Percentiles rank a stretch among this genome's conserved stretches.
Conservation (phyloP, 208 protist genomes). For the Angomonas desouzai region DNA sequence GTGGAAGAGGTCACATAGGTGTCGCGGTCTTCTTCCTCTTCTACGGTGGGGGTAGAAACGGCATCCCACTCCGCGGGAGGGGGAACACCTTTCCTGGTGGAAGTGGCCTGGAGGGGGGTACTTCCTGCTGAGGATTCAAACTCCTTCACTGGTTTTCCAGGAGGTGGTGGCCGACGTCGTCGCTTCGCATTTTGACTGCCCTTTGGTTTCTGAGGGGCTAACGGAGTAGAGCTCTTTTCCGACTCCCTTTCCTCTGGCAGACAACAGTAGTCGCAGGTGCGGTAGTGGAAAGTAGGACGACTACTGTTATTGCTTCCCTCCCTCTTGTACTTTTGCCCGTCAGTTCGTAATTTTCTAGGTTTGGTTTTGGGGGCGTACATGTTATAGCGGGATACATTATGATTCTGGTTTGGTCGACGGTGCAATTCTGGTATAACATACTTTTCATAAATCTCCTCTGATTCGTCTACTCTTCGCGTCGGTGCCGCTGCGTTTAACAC, state of each 20-base stretch:
- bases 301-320: not conserved
- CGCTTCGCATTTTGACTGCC: not conserved
- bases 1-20: not conserved
- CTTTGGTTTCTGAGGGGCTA: not conserved
- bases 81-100: too few relatives aligned
- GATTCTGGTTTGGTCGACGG: not conserved
- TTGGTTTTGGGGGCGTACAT: constrained; percentile 2
- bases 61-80: too few relatives aligned
- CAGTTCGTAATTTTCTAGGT: not conserved
- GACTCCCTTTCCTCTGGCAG: not conserved
- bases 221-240: not conserved
- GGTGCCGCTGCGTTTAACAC: not conserved
- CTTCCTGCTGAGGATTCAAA: too few relatives aligned
- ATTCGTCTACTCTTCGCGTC: not conserved
- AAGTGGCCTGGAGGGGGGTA: too few relatives aligned
- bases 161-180: not conserved
- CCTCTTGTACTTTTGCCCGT: not conserved
- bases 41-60: too few relatives aligned
- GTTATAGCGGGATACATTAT: not conserved
- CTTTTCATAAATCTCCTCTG: not conserved
- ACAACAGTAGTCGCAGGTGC: not conserved
- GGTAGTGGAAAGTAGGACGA: constrained; percentile 1
- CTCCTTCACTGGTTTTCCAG: not conserved
- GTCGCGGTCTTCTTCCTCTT: not conserved
- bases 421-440: not conserved